A percentile compares a stretch with the other conserved stretches of the same genome.
Evolutionary conservation across 176 grass and related monocot genomes (phyloP).

Genomic region (Avena insularis): DNA sequence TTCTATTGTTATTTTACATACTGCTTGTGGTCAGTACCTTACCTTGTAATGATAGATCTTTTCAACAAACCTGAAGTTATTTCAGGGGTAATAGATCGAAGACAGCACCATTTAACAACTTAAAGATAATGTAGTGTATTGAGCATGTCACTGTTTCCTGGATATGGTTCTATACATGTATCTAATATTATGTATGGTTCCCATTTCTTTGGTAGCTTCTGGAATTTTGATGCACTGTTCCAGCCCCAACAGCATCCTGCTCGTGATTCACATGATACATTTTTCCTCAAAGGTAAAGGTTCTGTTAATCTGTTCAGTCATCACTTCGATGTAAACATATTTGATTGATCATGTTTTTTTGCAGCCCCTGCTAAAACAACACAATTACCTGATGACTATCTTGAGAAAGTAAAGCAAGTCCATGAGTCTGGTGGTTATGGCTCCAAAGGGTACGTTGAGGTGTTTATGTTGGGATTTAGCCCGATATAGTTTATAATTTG

Average conservation of each 20-base stretch:
- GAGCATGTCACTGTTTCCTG: constrained; percentile 6
- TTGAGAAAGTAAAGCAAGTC: constrained; percentile 84
- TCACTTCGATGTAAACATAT: neutral
- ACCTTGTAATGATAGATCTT: neutral
- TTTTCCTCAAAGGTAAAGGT: constrained; percentile 77
- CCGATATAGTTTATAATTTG: constrained; percentile 35
- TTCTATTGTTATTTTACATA: neutral
- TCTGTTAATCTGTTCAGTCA: constrained; percentile 21
- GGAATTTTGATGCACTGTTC: constrained; percentile 98
- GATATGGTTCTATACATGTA: neutral
- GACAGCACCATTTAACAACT: neutral
- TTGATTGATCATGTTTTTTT: constrained; percentile 36
- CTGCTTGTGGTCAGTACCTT: neutral
- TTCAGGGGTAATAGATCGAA: neutral
- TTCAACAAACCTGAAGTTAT: constrained; percentile 15
- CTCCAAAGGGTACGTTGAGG: constrained; percentile 80
- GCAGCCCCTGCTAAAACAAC: constrained; percentile 71
- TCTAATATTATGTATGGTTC: neutral
- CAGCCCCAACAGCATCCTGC: constrained; percentile 99
- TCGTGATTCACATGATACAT: constrained; percentile 97
- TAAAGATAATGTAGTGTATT: neutral
- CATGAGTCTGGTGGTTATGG: constrained; percentile 89
- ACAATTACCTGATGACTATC: constrained; percentile 85
- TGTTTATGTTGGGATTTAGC: constrained; percentile 28
- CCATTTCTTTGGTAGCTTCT: constrained; percentile 67